phyloP scores from a whole-genome alignment of 495 filamentous ascomycete genomes.

The Hyaloscypha bicolor region DNA sequence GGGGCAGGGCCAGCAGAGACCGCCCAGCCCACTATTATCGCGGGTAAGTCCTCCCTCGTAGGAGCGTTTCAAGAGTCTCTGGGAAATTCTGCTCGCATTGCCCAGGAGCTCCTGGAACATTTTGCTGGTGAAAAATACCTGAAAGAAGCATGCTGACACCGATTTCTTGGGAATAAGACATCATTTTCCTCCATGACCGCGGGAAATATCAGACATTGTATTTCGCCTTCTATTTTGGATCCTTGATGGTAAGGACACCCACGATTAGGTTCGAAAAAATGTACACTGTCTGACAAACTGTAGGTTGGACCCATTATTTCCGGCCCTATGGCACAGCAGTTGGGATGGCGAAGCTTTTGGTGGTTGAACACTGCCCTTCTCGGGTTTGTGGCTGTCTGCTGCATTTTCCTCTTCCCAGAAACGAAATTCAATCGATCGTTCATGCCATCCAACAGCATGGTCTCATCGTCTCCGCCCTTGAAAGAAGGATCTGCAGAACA shows the following conservation, averaged over 20 bases:
- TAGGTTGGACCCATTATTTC: conserved; percentile 62
- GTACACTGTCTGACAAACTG: conserved; percentile 41
- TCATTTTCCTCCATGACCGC: conserved; percentile 66
- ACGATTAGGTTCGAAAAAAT: conserved; percentile 60
- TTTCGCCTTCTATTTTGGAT: conserved; percentile 52
- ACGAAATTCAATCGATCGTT: conserved; percentile 58
- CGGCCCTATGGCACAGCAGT: conserved; percentile 57
- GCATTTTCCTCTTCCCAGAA: conserved; percentile 62
- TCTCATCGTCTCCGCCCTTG: conserved; percentile 14
- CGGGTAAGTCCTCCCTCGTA: conserved; percentile 20
- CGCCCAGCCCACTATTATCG: conserved; percentile 60
- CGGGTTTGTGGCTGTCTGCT: conserved; percentile 46
- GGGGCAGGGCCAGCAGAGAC: conserved; percentile 61
- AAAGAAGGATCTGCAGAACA: conserved; percentile 16
- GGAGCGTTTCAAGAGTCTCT: too few relatives aligned
- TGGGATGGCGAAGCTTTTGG: conserved; percentile 72
- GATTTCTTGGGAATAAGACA: conserved; percentile 37
- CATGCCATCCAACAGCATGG: not conserved
- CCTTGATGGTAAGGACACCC: conserved; percentile 39
- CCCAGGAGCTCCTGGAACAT: not conserved
- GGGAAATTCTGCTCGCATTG: not conserved
- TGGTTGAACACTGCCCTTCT: conserved; percentile 43
- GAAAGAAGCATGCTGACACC: too few relatives aligned
- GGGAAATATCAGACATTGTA: conserved; percentile 68
- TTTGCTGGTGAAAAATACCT: not conserved